Evolutionary conservation across 2,329 filamentous ascomycete genomes (phyloP).

Genomic region (Dothiorella sarmentorum): DNA sequence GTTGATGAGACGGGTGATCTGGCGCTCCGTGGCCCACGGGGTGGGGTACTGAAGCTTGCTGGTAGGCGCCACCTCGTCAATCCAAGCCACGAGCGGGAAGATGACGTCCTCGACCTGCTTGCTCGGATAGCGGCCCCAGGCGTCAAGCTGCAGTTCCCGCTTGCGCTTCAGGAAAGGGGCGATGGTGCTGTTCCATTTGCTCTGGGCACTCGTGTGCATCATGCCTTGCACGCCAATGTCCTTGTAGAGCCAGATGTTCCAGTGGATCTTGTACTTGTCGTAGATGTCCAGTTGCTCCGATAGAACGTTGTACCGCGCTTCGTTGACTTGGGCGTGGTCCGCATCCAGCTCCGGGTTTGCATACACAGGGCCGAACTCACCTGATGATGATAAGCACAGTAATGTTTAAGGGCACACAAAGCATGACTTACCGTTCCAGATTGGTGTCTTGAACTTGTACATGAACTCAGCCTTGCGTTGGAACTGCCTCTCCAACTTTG

Average conservation of each 20-base stretch:
- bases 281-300: conserved; percentile 51
- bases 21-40: conserved; percentile 31
- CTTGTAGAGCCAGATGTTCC: conserved; percentile 50
- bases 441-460: conserved; percentile 39
- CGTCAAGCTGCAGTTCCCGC: conserved; percentile 50
- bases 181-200: conserved; percentile 48
- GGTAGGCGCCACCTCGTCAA: conserved; percentile 27
- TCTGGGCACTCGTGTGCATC: conserved; percentile 23
- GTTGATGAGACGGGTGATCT: conserved; percentile 40
- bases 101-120: conserved; percentile 44
- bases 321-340: conserved; percentile 39
- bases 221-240: conserved; percentile 36
- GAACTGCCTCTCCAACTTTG: conserved; percentile 43
- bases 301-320: conserved; percentile 42
- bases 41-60: conserved; percentile 29
- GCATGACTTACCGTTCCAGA: conserved; percentile 45
- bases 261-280: conserved; percentile 50
- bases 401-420: conserved; percentile 37
- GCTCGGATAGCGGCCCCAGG: conserved; percentile 48
- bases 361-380: conserved; percentile 50
- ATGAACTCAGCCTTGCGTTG: conserved; percentile 50
- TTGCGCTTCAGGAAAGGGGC: conserved; percentile 56
- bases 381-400: conserved; percentile 56
- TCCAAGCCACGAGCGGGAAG: conserved; percentile 36
- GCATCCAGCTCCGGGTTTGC: conserved; percentile 39